phyloP scores from a whole-genome alignment of 192 early-diverging fungal genomes.

The Coemansia sp. region DNA sequence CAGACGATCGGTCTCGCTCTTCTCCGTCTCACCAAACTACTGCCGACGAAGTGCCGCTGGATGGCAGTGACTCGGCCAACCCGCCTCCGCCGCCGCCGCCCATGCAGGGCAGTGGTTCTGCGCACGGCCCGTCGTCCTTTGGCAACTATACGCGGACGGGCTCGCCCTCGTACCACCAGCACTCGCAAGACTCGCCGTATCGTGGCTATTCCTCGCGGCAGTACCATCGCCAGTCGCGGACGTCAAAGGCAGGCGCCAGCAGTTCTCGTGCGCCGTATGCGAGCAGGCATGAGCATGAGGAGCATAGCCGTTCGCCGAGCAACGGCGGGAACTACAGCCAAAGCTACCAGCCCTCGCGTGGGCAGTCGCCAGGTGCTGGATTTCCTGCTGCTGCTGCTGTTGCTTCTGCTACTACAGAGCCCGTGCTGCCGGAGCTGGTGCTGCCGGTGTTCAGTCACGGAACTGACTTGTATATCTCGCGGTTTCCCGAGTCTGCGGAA shows the following conservation, averaged over 20 bases:
- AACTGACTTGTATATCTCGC: slow-evolving; percentile 43
- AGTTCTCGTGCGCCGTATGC: slow-evolving; percentile 23
- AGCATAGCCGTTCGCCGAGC: slow-evolving; percentile 32
- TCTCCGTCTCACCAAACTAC: neutral
- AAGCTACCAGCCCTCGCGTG: slow-evolving; percentile 26
- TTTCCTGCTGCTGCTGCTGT: neutral
- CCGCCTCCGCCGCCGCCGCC: slow-evolving; percentile 33
- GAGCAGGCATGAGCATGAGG: slow-evolving; percentile 29
- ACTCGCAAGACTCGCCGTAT: slow-evolving; percentile 28
- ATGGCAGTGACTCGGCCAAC: slow-evolving; percentile 2
- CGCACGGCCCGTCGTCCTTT: slow-evolving; percentile 12
- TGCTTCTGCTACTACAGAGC: slow-evolving; percentile 6
- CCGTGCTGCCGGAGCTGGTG: slow-evolving; percentile 16
- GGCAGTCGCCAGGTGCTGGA: slow-evolving; percentile 29
- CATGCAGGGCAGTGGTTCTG: slow-evolving; percentile 8
- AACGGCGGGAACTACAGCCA: slow-evolving; percentile 19
- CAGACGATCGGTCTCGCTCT: neutral
- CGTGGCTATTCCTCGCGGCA: slow-evolving; percentile 31
- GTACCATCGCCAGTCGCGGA: slow-evolving; percentile 26
- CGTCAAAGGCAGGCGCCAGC: slow-evolving; percentile 28
- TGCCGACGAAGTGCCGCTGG: neutral
- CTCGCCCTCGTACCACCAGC: slow-evolving; percentile 19
- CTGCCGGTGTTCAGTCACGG: slow-evolving; percentile 25
- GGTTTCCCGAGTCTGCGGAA: slow-evolving; percentile 25
- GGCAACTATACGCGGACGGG: slow-evolving; percentile 10